Conservation (phyloP, 352 stramenopile genomes). For the Globisporangium irregulare region DNA sequence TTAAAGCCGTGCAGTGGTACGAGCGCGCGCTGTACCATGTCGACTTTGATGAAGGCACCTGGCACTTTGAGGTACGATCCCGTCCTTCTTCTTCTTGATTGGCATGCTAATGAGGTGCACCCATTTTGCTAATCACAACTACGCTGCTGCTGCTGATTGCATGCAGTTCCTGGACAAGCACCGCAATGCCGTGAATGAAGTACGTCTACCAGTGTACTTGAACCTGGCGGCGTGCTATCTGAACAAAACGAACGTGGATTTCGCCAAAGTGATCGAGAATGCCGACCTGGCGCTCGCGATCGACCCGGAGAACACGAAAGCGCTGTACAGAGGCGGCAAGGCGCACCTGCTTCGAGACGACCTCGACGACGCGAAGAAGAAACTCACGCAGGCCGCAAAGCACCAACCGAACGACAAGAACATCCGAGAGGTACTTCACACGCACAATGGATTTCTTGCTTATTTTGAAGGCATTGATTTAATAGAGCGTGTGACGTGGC, state of each 20-base stretch:
- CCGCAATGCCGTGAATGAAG: slow-evolving; percentile 63
- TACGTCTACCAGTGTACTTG: slow-evolving; percentile 73
- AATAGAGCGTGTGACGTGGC: background rate
- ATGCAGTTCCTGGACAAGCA: slow-evolving; percentile 69
- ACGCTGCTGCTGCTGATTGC: background rate
- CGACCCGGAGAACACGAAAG: slow-evolving; percentile 79
- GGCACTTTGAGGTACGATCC: slow-evolving; percentile 61
- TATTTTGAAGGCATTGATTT: background rate
- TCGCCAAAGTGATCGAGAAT: slow-evolving; percentile 62
- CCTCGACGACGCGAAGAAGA: slow-evolving; percentile 49
- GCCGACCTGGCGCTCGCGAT: slow-evolving; percentile 63
- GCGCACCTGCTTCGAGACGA: slow-evolving; percentile 59
- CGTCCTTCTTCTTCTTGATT: background rate
- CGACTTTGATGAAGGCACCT: slow-evolving; percentile 84
- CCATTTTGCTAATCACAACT: background rate
- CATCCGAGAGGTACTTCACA: slow-evolving; percentile 47
- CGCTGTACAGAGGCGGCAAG: slow-evolving; percentile 72
- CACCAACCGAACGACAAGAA: slow-evolving; percentile 64
- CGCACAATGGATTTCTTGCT: background rate
- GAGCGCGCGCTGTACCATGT: slow-evolving; percentile 75
- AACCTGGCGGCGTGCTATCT: slow-evolving; percentile 81
- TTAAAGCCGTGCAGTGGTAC: slow-evolving; percentile 62
- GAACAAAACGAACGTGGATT: slow-evolving; percentile 27
- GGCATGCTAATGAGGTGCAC: background rate
- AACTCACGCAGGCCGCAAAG: slow-evolving; percentile 63